These are phyloP conservation scores for Pinus albicaulis DNA, from an alignment of 75 land plant genomes.

Conservation along the genomic window DNA sequence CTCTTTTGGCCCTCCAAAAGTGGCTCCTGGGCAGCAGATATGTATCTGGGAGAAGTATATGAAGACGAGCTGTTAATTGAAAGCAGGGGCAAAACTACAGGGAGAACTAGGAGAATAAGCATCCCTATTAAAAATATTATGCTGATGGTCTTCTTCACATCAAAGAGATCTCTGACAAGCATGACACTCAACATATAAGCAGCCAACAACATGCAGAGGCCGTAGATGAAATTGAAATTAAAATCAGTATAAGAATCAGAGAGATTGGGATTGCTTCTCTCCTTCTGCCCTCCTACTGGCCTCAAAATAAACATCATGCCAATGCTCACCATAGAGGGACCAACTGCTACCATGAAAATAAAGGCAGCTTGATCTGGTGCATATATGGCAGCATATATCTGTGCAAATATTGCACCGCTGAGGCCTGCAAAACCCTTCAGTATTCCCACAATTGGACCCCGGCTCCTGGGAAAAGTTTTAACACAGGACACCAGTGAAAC, in stretches of 20 bases:
- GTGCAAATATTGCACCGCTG: conserved; percentile 84
- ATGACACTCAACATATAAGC: conserved; percentile 87
- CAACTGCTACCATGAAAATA: conserved; percentile 92
- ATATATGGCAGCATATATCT: conserved; percentile 66
- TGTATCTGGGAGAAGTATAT: conserved; percentile 7
- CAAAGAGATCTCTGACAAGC: conserved; percentile 65
- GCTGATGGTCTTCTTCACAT: conserved; percentile 33
- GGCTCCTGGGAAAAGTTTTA: conserved; percentile 81
- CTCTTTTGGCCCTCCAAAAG: conserved; percentile 37
- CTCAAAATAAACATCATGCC: conserved; percentile 74
- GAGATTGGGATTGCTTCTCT: conserved; percentile 21
- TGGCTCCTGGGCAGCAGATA: conserved; percentile 22
- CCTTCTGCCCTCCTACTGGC: conserved; percentile 63
- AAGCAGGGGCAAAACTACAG: conserved; percentile 55
- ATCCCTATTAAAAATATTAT: conserved; percentile 39
- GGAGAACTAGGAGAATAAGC: conserved; percentile 46
- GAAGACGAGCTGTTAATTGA: conserved; percentile 15
- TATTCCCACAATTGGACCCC: conserved; percentile 93
- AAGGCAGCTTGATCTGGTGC: conserved; percentile 77
- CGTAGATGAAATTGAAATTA: conserved; percentile 65
- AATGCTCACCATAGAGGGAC: conserved; percentile 73
- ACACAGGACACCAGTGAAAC: conserved; percentile 86
- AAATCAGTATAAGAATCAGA: neutral
- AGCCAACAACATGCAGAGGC: conserved; percentile 64
- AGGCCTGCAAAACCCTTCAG: conserved; percentile 96